Conservation (phyloP, 345 rosid genomes). For the Gossypium rotundifolium region DNA sequence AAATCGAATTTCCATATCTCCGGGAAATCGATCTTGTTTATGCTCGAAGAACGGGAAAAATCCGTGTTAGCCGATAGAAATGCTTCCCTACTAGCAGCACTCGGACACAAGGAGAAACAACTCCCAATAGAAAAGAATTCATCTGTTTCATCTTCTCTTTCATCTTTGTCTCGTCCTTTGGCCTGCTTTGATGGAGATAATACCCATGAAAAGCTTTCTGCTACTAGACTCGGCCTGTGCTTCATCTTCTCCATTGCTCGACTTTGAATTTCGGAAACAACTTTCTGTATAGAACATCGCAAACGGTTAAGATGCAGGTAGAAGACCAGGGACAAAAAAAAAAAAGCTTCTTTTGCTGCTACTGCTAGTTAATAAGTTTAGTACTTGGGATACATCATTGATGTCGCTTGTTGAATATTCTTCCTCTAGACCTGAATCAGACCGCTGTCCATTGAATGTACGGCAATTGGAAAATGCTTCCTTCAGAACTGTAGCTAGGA, state of each 20-base stretch:
- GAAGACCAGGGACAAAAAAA: background rate
- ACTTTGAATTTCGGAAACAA: conserved; percentile 64
- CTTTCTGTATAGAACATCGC: conserved; percentile 29
- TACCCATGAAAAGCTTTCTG: conserved; percentile 41
- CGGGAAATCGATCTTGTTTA: conserved; percentile 25
- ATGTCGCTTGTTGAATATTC: conserved; percentile 30
- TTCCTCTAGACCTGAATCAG: conserved; percentile 30
- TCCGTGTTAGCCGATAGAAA: conserved; percentile 47
- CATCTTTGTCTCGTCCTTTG: conserved; percentile 8
- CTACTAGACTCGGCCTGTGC: conserved; percentile 35
- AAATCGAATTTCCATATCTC: conserved; percentile 27
- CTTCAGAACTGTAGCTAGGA: conserved; percentile 40
- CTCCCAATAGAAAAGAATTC: conserved; percentile 61
- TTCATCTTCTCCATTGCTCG: conserved; percentile 71
- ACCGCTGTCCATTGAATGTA: conserved; percentile 23
- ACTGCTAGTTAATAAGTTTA: background rate
- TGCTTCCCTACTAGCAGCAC: conserved; percentile 47
- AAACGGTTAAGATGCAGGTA: background rate
- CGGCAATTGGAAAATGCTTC: conserved; percentile 51
- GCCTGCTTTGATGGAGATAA: conserved; percentile 28
- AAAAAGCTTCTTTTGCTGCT: background rate
- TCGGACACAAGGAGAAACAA: conserved; percentile 57
- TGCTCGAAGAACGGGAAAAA: conserved; percentile 58
- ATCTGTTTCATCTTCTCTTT: conserved; percentile 26
- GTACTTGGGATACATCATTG: conserved; percentile 48